phyloP scores from a whole-genome alignment of 2,329 filamentous ascomycete species.

The Rachicladosporium sp. region DNA sequence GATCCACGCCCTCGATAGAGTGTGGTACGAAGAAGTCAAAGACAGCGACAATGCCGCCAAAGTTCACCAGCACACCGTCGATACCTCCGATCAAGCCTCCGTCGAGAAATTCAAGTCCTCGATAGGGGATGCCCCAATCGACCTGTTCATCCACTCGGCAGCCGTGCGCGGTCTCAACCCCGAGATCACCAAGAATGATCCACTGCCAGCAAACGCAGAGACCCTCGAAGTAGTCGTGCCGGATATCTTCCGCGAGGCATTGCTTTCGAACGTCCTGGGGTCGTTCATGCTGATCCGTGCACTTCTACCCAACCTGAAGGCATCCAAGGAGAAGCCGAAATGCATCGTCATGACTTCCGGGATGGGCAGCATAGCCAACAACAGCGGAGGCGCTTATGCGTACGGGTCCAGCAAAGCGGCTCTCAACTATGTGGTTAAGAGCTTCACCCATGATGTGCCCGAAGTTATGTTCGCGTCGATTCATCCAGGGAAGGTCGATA shows the following conservation, averaged over 20 bases:
- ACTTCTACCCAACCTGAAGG: conserved; percentile 3
- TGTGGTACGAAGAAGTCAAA: conserved; percentile 2
- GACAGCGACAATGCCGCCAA: conserved; percentile 1
- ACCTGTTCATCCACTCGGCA: conserved; percentile 5
- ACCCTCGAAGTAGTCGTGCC: conserved; percentile 3
- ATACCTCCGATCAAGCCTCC: conserved; percentile 1
- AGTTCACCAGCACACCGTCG: conserved; percentile 2
- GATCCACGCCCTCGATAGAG: conserved; percentile 3
- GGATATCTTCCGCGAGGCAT: conserved; percentile 3
- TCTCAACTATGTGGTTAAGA: conserved; percentile 5
- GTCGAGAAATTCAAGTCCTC: conserved; percentile 1
- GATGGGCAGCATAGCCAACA: conserved; percentile 4
- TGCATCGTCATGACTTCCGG: conserved; percentile 5
- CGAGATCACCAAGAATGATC: conserved; percentile 1
- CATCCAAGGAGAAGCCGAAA: background rate
- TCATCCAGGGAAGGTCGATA: conserved; percentile 5
- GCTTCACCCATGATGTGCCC: conserved; percentile 2
- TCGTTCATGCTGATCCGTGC: conserved; percentile 5
- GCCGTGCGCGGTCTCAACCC: conserved; percentile 3
- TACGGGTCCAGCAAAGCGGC: conserved; percentile 5
- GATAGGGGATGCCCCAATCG: conserved; percentile 1
- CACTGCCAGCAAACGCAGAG: conserved; percentile 3
- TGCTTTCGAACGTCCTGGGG: conserved; percentile 2
- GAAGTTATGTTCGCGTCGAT: conserved; percentile 3
- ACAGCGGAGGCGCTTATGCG: conserved; percentile 4